Evolutionary conservation across 306 rosid genomes (phyloP).

Genomic region (Ormosia emarginata): DNA sequence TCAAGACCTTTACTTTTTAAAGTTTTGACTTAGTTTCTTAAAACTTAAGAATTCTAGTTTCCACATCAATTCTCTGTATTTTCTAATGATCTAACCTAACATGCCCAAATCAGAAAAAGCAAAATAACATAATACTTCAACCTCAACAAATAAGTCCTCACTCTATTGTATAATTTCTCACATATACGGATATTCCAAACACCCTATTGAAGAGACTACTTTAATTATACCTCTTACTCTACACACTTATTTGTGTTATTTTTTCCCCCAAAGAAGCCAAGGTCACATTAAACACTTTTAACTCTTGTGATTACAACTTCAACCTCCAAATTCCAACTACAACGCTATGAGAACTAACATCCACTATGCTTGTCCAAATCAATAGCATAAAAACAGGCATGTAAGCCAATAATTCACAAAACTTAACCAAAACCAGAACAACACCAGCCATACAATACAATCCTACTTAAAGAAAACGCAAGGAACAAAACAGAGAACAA

Average conservation of each 20-base stretch:
- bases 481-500: neutral
- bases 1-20: neutral
- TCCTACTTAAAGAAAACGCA: conserved; percentile 26
- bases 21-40: conserved; percentile 17
- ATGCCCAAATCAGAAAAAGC: conserved; percentile 11
- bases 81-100: conserved; percentile 20
- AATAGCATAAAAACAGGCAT: neutral
- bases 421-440: neutral
- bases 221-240: neutral
- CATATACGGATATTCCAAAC: conserved; percentile 2
- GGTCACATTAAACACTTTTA: neutral
- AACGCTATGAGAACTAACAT: neutral
- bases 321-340: neutral
- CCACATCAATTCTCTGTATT: neutral
- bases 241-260: neutral
- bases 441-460: neutral
- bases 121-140: neutral
- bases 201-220: neutral
- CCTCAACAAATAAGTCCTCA: neutral
- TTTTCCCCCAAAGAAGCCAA: neutral
- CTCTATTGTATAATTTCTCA: neutral
- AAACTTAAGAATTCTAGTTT: conserved; percentile 17
- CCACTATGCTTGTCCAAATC: neutral
- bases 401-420: neutral
- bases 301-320: neutral